phyloP scores from a whole-genome alignment of 2,329 filamentous ascomycete genomes.

The Fusarium lyarnte region DNA sequence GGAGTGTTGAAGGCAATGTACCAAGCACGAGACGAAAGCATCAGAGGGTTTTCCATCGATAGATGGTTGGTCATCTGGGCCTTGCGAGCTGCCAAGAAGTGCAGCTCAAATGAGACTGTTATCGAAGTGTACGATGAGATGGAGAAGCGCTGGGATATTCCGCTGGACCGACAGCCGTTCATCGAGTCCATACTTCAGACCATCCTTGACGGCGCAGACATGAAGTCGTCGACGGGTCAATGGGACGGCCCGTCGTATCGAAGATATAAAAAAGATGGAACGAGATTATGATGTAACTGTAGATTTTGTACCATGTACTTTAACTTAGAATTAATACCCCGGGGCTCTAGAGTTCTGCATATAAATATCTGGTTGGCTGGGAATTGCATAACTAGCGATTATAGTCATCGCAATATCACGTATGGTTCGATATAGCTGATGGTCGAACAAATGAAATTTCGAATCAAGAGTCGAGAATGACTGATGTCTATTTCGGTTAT shows the following conservation, averaged over 20 bases:
- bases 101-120: slow-evolving; percentile 61
- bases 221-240: slow-evolving; percentile 42
- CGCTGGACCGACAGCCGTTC: slow-evolving; percentile 54
- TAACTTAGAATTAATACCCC: slow-evolving; percentile 37
- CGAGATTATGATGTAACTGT: slow-evolving; percentile 43
- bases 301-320: slow-evolving; percentile 41
- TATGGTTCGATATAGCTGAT: not conserved
- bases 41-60: slow-evolving; percentile 61
- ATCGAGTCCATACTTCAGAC: slow-evolving; percentile 58
- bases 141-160: slow-evolving; percentile 58
- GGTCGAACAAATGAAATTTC: slow-evolving; percentile 39
- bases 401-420: not conserved
- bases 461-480: slow-evolving; percentile 41
- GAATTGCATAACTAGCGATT: not conserved
- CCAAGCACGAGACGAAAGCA: slow-evolving; percentile 58
- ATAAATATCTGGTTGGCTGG: not conserved
- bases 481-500: slow-evolving; percentile 49
- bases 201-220: slow-evolving; percentile 50
- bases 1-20: slow-evolving; percentile 74
- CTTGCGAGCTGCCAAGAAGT: slow-evolving; percentile 71
- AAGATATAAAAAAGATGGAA: slow-evolving; percentile 43
- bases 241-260: slow-evolving; percentile 39
- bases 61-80: slow-evolving; percentile 70
- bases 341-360: slow-evolving; percentile 25
- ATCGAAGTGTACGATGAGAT: slow-evolving; percentile 64